A percentile compares a stretch with the other conserved stretches of the same genome.
phyloP scores from a whole-genome alignment of 78 protist genomes.

The Dictyostelium citrinum region DNA sequence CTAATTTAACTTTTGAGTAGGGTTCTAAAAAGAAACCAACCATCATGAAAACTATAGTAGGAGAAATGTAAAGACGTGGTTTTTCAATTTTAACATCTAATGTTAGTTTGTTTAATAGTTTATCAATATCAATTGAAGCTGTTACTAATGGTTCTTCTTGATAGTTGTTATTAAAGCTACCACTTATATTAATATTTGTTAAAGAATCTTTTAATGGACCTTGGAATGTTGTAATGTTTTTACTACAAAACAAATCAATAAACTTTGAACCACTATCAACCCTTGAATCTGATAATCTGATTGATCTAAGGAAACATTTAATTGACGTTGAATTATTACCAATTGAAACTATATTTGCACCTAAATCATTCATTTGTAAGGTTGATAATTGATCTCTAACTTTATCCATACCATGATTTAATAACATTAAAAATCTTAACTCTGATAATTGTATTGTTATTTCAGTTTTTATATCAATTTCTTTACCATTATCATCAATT shows the following conservation, averaged over 20 bases:
- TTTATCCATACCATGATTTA: neutral
- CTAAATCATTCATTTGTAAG: slow-evolving; percentile 20
- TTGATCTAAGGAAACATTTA: neutral
- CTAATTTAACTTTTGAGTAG: neutral
- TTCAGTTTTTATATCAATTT: slow-evolving; percentile 11
- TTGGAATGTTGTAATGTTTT: slow-evolving; percentile 38
- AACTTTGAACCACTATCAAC: slow-evolving; percentile 18
- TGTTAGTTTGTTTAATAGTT: neutral
- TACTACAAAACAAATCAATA: slow-evolving; percentile 44
- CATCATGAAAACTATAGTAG: slow-evolving; percentile 22
- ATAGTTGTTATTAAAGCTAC: neutral
- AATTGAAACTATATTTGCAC: neutral
- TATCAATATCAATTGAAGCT: neutral
- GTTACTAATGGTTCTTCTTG: slow-evolving; percentile 10
- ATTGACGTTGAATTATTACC: neutral
- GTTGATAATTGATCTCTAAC: neutral
- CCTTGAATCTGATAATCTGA: slow-evolving; percentile 36
- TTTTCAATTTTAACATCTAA: slow-evolving; percentile 8
- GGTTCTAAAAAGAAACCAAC: slow-evolving; percentile 20
- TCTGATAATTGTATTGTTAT: neutral
- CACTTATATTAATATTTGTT: neutral
- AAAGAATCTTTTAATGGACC: slow-evolving; percentile 29
- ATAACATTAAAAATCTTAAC: slow-evolving; percentile 4
- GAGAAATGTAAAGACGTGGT: slow-evolving; percentile 41
- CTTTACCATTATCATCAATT: slow-evolving; percentile 4